Evolutionary conservation across 306 rosid genomes (phyloP), one percentile per base, ranked within the genome.

Genomic region (Rosa lucieae): DNA sequence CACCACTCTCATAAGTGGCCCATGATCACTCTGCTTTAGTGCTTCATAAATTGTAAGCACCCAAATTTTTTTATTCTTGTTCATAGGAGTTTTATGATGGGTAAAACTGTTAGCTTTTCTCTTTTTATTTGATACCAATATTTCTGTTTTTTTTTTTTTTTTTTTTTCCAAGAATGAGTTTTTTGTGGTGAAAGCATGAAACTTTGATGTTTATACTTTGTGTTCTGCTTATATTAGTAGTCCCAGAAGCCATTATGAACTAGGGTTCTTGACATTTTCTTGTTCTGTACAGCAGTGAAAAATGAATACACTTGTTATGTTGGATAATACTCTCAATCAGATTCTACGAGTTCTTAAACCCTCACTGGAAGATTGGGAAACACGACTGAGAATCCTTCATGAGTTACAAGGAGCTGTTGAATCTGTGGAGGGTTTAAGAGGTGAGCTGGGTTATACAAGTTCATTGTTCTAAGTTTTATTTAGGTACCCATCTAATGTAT

Each of bases 401-500:
- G 89, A 85, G 76, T 43, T 95, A 59, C 83, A 65, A 68, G 71
- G 58, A 75, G 76, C 81, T 72, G 89, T 86, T 67, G 77, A 76
- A 79, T 85, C 95, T 29, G 49, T 88, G 49, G 90, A 89, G 69
- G 86, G 75, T 79, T 83, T 95, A 80, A 88, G 95, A 90, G 96
- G 97, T 85, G 73, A 71, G 51, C 10, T 37, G 67, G 14, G 39
- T 62, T 55, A 55, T 75, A 17, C 62, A 23, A n/a, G 37, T 76
- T 80, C 42, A 44, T 88, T 78, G 73, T 72, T 80, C 63, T 69
- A 20, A 58, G 69, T 52, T 62, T 6, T 58, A 10, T 58, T 62
- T 62, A 62, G 10, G 14, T 8, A 61, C 32, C 67, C 39, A 61
- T 56, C 29, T 65, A 15, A 32, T 59, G 66, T 35, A 35, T 32